Conservation (phyloP, 495 filamentous ascomycete genomes). For the Penicillium cosmopolitanum region DNA sequence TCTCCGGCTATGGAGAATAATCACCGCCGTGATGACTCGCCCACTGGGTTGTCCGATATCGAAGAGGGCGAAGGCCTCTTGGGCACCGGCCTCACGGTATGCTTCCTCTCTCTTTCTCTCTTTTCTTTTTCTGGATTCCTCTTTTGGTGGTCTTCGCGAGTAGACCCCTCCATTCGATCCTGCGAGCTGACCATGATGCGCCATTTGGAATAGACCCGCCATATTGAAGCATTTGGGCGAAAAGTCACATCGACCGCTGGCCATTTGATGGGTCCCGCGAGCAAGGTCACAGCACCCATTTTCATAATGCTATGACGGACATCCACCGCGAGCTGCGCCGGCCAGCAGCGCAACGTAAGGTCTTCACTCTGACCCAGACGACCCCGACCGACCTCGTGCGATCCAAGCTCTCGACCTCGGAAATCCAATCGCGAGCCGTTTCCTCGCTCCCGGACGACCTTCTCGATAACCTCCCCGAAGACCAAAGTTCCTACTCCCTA, state of each 20-base stretch:
- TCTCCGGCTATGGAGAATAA: slow-evolving; percentile 49
- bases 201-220: slow-evolving; percentile 64
- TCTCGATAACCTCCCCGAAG: slow-evolving; percentile 82
- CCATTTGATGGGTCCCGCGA: slow-evolving; percentile 76
- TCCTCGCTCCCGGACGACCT: slow-evolving; percentile 90
- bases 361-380: slow-evolving; percentile 87
- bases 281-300: slow-evolving; percentile 60
- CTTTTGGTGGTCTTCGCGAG: slow-evolving; percentile 8
- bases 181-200: slow-evolving; percentile 9
- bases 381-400: slow-evolving; percentile 90
- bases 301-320: slow-evolving; percentile 85
- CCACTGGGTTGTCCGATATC: slow-evolving; percentile 51
- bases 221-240: slow-evolving; percentile 88
- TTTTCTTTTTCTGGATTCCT: slow-evolving; percentile 11
- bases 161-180: slow-evolving; percentile 11
- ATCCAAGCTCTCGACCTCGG: slow-evolving; percentile 84
- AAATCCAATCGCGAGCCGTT: slow-evolving; percentile 94
- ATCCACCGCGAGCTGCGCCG: slow-evolving; percentile 85
- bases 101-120: slow-evolving; percentile 14
- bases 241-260: slow-evolving; percentile 94
- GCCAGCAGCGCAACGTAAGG: slow-evolving; percentile 80
- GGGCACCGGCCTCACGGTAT: slow-evolving; percentile 58
- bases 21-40: slow-evolving; percentile 50
- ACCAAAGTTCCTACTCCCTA: slow-evolving; percentile 82
- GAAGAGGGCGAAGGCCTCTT: slow-evolving; percentile 53